phyloP scores from a whole-genome alignment of 2,329 filamentous ascomycete species.

The Pseudogymnoascus sp. region DNA sequence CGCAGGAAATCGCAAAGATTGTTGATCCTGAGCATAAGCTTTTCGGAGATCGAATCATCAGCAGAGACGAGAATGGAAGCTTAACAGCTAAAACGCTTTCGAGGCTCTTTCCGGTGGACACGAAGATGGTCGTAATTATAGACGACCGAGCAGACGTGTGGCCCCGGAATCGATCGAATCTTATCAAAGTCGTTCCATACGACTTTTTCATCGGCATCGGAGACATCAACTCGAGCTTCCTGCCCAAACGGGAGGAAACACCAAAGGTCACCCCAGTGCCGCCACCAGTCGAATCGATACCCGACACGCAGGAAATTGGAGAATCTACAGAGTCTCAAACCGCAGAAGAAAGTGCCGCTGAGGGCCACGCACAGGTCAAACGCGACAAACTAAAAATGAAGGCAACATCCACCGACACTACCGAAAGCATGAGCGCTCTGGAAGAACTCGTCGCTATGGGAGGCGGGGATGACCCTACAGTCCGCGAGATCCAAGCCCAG shows the following conservation, averaged over 20 bases:
- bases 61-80: conserved; percentile 92
- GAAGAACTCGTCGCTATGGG: conserved; percentile 72
- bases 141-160: conserved; percentile 96
- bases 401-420: conserved; percentile 7
- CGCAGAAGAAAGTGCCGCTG: not conserved
- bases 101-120: conserved; percentile 89
- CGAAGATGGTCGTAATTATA: conserved; percentile 98
- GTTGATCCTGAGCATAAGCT: conserved; percentile 84
- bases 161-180: conserved; percentile 79
- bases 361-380: not conserved
- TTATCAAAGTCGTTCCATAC: conserved; percentile 91
- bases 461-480: conserved; percentile 55
- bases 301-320: conserved; percentile 5
- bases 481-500: conserved; percentile 66
- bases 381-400: not conserved
- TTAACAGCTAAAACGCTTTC: conserved; percentile 85
- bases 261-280: conserved; percentile 18
- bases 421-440: conserved; percentile 38
- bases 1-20: conserved; percentile 81
- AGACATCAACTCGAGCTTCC: conserved; percentile 95
- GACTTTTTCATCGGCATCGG: conserved; percentile 98
- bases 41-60: conserved; percentile 91
- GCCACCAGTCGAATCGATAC: conserved; percentile 17
- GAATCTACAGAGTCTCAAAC: not conserved
- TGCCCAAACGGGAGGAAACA: conserved; percentile 66